Conservation (phyloP, 2,329 filamentous ascomycete species). For the Aspergillus awamori region DNA sequence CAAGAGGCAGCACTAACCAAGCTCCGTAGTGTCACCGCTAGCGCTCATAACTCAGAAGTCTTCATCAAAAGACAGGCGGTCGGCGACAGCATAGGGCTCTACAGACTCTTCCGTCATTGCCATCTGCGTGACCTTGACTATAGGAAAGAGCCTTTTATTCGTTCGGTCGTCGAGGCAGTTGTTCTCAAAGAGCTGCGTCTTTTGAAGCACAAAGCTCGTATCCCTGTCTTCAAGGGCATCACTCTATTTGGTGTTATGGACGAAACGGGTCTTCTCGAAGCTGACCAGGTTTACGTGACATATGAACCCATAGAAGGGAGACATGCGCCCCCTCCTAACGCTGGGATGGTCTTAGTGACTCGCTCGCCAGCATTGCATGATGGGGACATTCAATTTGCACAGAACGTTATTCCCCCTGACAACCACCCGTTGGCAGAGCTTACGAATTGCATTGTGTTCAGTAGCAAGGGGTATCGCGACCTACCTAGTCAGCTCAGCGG, state of each 20-base stretch:
- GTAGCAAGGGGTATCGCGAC: constrained; percentile 69
- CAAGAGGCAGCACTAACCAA: constrained; percentile 65
- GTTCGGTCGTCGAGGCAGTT: constrained; percentile 69
- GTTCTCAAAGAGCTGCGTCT: constrained; percentile 71
- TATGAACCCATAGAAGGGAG: constrained; percentile 16
- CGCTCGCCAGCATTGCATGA: constrained; percentile 81
- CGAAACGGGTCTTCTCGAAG: constrained; percentile 68
- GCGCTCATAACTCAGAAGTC: constrained; percentile 62
- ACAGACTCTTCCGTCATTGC: constrained; percentile 63
- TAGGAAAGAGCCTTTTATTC: constrained; percentile 68
- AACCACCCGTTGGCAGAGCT: constrained; percentile 64
- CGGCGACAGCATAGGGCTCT: constrained; percentile 62
- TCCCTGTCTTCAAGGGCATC: constrained; percentile 69
- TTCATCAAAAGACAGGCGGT: constrained; percentile 67
- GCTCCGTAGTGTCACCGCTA: constrained; percentile 62
- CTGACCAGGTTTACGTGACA: constrained; percentile 56
- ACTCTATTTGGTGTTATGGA: constrained; percentile 84
- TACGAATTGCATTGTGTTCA: constrained; percentile 78
- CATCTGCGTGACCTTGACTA: constrained; percentile 65
- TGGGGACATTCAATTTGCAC: constrained; percentile 72
- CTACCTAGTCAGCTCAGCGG: constrained; percentile 78
- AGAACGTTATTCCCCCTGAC: constrained; percentile 60
- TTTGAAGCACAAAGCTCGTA: constrained; percentile 77
- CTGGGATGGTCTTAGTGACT: constrained; percentile 62
- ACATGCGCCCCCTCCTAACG: constrained; percentile 12